Evolutionary conservation across 371 early-diverging fungal genomes (phyloP).

Genomic region (Phascolomyces articulosus): DNA sequence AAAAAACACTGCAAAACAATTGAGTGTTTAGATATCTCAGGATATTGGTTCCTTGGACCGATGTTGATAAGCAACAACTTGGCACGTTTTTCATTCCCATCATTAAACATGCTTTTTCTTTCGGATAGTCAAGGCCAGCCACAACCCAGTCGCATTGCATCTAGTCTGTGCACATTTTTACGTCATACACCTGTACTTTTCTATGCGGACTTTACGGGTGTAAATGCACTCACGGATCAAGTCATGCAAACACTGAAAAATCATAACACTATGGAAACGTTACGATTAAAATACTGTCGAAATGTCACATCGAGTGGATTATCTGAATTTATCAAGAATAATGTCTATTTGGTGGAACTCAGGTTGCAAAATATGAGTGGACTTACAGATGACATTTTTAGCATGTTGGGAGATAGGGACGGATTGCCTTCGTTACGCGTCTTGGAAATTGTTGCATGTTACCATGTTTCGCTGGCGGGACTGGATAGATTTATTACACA

Average conservation of each 20-base stretch:
- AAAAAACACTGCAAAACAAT: background rate
- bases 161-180: background rate
- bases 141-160: background rate
- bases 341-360: background rate
- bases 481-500: background rate
- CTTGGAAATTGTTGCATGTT: background rate
- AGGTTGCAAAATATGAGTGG: background rate
- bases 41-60: background rate
- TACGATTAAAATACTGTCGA: background rate
- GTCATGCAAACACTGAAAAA: background rate
- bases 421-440: background rate
- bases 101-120: background rate
- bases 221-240: background rate
- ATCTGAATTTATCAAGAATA: background rate
- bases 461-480: background rate
- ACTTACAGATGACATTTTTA: background rate
- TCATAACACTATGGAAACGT: background rate
- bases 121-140: background rate
- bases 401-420: background rate
- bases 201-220: background rate
- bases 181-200: background rate
- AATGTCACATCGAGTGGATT: background rate
- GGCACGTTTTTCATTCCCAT: background rate
- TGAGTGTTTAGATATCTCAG: background rate
- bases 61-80: background rate